Percentiles rank a stretch among this genome's conserved stretches.
Evolutionary conservation across 2,329 filamentous ascomycete genomes (phyloP).

Genomic region (Alternaria longipes): DNA sequence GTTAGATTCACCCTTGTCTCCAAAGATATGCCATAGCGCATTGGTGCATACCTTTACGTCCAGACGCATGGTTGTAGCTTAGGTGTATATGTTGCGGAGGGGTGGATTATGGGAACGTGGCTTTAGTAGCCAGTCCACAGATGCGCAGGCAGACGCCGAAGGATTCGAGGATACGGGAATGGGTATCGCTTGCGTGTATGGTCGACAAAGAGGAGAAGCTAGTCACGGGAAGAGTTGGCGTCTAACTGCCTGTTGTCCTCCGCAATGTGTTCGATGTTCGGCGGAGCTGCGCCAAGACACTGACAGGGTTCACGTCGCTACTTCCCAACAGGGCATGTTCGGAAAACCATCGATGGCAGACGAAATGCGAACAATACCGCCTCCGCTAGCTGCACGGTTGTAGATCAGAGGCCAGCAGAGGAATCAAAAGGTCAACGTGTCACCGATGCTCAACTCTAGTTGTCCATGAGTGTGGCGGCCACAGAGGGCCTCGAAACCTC

Average conservation of each 20-base stretch:
- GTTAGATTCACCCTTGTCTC: slow-evolving; percentile 46
- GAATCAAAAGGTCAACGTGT: neutral
- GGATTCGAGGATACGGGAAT: neutral
- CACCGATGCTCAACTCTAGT: neutral
- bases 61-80: slow-evolving; percentile 53
- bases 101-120: slow-evolving; percentile 49
- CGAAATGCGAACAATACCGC: slow-evolving; percentile 33
- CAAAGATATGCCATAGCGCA: neutral
- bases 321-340: slow-evolving; percentile 33
- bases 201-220: neutral
- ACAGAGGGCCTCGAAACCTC: neutral
- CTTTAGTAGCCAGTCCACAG: slow-evolving; percentile 49
- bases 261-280: slow-evolving; percentile 39
- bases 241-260: slow-evolving; percentile 14
- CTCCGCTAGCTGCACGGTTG: slow-evolving; percentile 12
- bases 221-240: slow-evolving; percentile 3
- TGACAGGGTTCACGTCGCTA: slow-evolving; percentile 35
- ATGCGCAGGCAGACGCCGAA: slow-evolving; percentile 25
- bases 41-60: slow-evolving; percentile 55
- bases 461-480: neutral
- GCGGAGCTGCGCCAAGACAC: slow-evolving; percentile 37
- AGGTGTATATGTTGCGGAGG: slow-evolving; percentile 40
- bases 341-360: slow-evolving; percentile 31
- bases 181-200: neutral
- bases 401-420: neutral